phyloP scores from a whole-genome alignment of 805 yeast species.

The Lachancea sp. region DNA sequence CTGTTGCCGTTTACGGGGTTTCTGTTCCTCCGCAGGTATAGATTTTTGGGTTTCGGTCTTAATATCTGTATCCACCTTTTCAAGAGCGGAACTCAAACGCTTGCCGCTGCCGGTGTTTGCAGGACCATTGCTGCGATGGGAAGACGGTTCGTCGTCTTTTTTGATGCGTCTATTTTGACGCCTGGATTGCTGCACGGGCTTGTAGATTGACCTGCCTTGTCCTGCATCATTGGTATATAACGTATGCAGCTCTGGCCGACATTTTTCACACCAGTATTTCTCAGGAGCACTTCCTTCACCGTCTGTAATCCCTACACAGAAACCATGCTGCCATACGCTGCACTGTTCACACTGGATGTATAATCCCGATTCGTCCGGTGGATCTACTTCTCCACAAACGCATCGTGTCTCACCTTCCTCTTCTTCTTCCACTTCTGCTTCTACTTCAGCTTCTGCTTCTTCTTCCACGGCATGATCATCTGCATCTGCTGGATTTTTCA shows the following conservation, averaged over 20 bases:
- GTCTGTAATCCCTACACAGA: slow-evolving; percentile 78
- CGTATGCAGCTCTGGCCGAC: slow-evolving; percentile 77
- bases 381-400: slow-evolving; percentile 39
- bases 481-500: no score
- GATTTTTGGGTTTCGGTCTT: slow-evolving; percentile 5
- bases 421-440: slow-evolving; percentile 29
- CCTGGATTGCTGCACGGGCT: slow-evolving; percentile 38
- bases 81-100: neutral
- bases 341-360: slow-evolving; percentile 85
- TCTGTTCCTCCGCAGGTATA: slow-evolving; percentile 5
- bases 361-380: slow-evolving; percentile 50
- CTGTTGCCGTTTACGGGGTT: slow-evolving; percentile 4
- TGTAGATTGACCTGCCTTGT: slow-evolving; percentile 24
- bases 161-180: slow-evolving; percentile 22
- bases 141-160: slow-evolving; percentile 4
- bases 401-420: slow-evolving; percentile 43
- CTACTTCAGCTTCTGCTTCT: slow-evolving; percentile 4
- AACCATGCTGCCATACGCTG: slow-evolving; percentile 97
- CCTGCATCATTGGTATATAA: slow-evolving; percentile 25
- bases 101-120: neutral
- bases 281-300: slow-evolving; percentile 75
- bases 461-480: neutral
- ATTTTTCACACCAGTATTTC: slow-evolving; percentile 88
- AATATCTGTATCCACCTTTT: no score
- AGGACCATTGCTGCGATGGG: neutral